These are phyloP conservation scores for Microstegium vimineum DNA, from an alignment of 176 grass and related monocot species.

Conservation along the genomic window DNA sequence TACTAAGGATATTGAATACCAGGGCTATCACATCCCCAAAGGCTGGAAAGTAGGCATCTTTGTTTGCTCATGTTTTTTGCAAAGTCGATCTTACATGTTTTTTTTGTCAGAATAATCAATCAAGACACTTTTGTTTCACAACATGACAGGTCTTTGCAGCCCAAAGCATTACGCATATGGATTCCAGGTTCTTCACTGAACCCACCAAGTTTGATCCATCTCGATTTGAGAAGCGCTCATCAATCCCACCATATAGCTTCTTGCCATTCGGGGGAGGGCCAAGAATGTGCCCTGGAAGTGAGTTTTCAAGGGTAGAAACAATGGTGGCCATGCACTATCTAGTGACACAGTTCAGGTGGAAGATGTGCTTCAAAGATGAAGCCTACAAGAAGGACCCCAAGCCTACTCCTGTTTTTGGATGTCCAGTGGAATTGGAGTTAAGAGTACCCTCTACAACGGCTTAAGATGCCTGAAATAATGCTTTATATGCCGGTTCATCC, in stretches of 20 bases:
- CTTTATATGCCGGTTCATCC: neutral
- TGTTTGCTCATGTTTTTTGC: neutral
- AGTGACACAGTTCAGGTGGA: conserved; percentile 36
- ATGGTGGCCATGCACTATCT: conserved; percentile 42
- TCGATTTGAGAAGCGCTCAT: conserved; percentile 20
- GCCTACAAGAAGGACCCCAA: conserved; percentile 32
- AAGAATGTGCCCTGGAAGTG: conserved; percentile 41
- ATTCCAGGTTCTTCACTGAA: conserved; percentile 28
- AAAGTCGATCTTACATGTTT: neutral
- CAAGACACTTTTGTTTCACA: neutral
- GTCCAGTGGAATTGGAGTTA: conserved; percentile 10
- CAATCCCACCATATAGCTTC: conserved; percentile 24
- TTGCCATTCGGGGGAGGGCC: conserved; percentile 44
- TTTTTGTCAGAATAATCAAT: neutral
- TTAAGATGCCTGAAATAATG: neutral
- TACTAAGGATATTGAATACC: conserved; percentile 31
- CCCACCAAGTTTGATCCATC: conserved; percentile 34
- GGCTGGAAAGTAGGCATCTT: conserved; percentile 35
- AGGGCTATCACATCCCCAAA: conserved; percentile 36
- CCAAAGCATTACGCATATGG: conserved; percentile 44
- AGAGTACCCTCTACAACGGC: neutral
- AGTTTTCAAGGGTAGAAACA: conserved; percentile 40
- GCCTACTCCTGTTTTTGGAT: conserved; percentile 21
- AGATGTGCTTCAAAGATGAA: conserved; percentile 19
- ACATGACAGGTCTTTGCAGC: conserved; percentile 34